Base-by-base conservation (phyloP, 148 eudicot genomes). In the Chenopodium berlandieri region DNA sequence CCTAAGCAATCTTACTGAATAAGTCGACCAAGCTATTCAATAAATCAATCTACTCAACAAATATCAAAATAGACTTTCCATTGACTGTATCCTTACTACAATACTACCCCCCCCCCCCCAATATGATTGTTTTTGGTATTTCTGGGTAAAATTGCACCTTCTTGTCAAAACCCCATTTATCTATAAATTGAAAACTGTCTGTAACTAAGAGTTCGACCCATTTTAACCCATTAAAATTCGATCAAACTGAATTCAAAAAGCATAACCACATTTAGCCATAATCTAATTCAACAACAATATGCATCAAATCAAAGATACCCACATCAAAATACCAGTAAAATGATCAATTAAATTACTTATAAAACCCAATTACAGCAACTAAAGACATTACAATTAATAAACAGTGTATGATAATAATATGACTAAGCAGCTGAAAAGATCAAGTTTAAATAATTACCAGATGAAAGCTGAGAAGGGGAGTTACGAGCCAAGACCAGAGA, bases 401-500 rank as follows among this genome's bases (percentile, higher is more conserved):
- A 25, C 50, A 70, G 50, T 71, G 4, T 37, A 71, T 50, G 14
- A 50, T 50, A 50, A 37, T 37, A 37, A 37, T 37, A 5, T 37
- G 44, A 37, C 44, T 5, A 37, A 37, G 44, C 5, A 37, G 44
- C 7, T 37, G 44, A 37, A 50, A 50, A 50, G 54, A 16, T 12
- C 47, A 13, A 77, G 73, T 64, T 30, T 0, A 73, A 27, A 47
- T 74, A 27, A 47, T 74, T 87, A 91, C 94, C 93, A 40, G 88
- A 77, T 32, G 89, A 78, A 62, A 85, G 54, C 12, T 81, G 88
- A 81, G 66, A 68, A 25, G 87, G 69, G 10, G 88, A 83, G 68
- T 54, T 82, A 20, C 81, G 86, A 54, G 88, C 65, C 19, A 86
- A 37, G 56, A 85, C 74, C 60, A 86, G 80, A 25, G 94, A 86